Base-by-base conservation (phyloP, 2,329 filamentous ascomycete genomes). In the Aspergillus terreus region DNA sequence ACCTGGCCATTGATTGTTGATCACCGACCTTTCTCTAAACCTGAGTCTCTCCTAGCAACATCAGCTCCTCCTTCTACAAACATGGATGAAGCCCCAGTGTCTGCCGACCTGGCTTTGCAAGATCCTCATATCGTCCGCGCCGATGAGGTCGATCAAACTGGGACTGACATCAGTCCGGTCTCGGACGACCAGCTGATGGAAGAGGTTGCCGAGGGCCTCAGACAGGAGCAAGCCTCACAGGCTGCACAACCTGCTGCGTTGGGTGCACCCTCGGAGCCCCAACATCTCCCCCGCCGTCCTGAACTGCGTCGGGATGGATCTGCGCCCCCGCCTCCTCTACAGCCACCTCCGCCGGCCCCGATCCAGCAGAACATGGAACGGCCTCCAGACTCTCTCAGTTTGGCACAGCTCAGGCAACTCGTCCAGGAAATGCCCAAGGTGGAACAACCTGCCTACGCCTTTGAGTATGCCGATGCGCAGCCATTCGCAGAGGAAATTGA, bases 401-500 rank as follows among this genome's bases (percentile, higher is more conserved):
- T 92, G 41, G 80, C 84, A 54, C 88, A 92, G 70, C 77, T 92
- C 46, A 82, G 83, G 57, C 83, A 82, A 58, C 81, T 92, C 49
- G 86, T 92, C 15, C 82, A 84, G 56, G 88, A 92, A 53, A 84
- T 90, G 59, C 87, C 87, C 14, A 83, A 82, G 57, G 67, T 78
- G 47, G 87, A 91, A 58, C 82, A 86, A 46, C 77, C 81, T 41
- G 83, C 84, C 10, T 99, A 99, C 76, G 91, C 94, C 54, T 99
- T 96, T 68, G 82, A 82, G 57, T 92, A 92, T 73, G 76, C 81
- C 23, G 88, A 92, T 69, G 81, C 82, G 50, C 85, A 86, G 19
- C 76, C 83, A 0, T 86, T 95, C 61, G 84, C 88, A 15, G 90
- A 94, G 57, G 94, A 99, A 76, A 79, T 99, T 44, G 90, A 97